These are phyloP conservation scores for Calonectria multiphialidica DNA, from an alignment of 2,329 filamentous ascomycete species.

Conservation along the genomic window DNA sequence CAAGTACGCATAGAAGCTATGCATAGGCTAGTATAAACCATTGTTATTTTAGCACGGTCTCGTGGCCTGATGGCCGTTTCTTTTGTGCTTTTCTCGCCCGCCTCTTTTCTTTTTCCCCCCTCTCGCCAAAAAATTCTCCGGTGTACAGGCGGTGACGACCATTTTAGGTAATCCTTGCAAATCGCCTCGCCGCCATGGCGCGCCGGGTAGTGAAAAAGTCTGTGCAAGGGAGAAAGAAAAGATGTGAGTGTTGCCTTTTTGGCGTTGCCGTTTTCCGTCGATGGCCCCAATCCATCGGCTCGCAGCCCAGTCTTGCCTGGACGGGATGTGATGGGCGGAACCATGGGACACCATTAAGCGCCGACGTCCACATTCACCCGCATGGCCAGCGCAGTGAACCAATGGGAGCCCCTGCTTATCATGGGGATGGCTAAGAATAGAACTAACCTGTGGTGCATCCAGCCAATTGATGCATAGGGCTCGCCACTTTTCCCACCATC, in stretches of 20 bases:
- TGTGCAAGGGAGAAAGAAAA: conserved; percentile 8
- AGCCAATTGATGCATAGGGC: conserved; percentile 25
- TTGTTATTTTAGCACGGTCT: not conserved
- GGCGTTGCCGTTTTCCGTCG: conserved; percentile 13
- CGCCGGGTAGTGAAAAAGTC: conserved; percentile 16
- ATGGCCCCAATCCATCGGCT: conserved; percentile 4
- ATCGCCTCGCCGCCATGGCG: conserved; percentile 30
- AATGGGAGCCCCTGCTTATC: conserved; percentile 27
- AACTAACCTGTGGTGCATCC: conserved; percentile 26
- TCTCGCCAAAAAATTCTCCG: not conserved
- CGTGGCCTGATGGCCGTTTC: conserved; percentile 31
- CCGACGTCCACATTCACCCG: conserved; percentile 40
- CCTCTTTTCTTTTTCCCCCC: not conserved
- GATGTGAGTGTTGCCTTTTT: conserved; percentile 22
- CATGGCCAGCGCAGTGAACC: conserved; percentile 32
- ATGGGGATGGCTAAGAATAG: conserved; percentile 42
- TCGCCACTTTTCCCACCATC: conserved; percentile 31
- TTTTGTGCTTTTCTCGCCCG: conserved; percentile 13
- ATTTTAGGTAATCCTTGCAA: conserved; percentile 31
- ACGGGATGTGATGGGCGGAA: conserved; percentile 19
- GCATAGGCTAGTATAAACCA: not conserved
- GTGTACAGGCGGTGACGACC: conserved; percentile 14
- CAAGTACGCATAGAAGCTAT: not conserved
- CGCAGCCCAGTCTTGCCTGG: conserved; percentile 9
- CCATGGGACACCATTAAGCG: conserved; percentile 41